Evolutionary conservation across 2,329 filamentous ascomycete genomes (phyloP).

Genomic region (Nakataea oryzae): DNA sequence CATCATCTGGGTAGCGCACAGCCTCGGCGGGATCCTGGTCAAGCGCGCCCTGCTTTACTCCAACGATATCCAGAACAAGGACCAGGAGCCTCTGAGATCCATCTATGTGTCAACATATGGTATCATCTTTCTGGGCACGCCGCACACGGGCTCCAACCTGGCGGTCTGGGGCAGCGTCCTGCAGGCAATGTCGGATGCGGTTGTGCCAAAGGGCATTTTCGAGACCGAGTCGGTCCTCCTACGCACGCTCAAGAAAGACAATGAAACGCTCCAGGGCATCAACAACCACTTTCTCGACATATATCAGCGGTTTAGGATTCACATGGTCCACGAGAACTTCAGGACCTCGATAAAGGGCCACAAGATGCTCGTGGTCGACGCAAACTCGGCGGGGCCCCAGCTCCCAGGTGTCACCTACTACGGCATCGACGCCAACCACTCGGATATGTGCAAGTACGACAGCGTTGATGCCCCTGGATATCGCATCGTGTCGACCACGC

Average conservation of each 20-base stretch:
- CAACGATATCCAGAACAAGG: constrained; percentile 45
- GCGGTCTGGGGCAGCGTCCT: constrained; percentile 59
- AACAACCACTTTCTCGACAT: constrained; percentile 64
- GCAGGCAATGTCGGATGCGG: constrained; percentile 55
- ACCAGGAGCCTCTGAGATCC: constrained; percentile 54
- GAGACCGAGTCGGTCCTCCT: constrained; percentile 59
- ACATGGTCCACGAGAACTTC: constrained; percentile 67
- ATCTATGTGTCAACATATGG: constrained; percentile 68
- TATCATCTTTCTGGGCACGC: constrained; percentile 68
- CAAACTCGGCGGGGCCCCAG: constrained; percentile 57
- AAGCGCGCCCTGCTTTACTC: constrained; percentile 62
- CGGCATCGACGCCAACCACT: constrained; percentile 65
- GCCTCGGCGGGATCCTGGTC: constrained; percentile 61
- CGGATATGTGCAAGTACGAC: constrained; percentile 63
- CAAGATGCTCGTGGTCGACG: constrained; percentile 54
- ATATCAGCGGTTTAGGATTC: constrained; percentile 59
- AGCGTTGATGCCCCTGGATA: constrained; percentile 56
- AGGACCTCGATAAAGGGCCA: constrained; percentile 57
- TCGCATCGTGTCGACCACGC: constrained; percentile 34
- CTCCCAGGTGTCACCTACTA: constrained; percentile 61
- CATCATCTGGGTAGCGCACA: constrained; percentile 69
- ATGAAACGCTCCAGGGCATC: constrained; percentile 64
- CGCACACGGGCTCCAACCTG: constrained; percentile 59
- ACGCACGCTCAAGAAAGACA: constrained; percentile 61
- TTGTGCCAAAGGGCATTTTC: constrained; percentile 56